Conservation (phyloP, 345 rosid genomes). For the Sonneratia caseolaris region DNA sequence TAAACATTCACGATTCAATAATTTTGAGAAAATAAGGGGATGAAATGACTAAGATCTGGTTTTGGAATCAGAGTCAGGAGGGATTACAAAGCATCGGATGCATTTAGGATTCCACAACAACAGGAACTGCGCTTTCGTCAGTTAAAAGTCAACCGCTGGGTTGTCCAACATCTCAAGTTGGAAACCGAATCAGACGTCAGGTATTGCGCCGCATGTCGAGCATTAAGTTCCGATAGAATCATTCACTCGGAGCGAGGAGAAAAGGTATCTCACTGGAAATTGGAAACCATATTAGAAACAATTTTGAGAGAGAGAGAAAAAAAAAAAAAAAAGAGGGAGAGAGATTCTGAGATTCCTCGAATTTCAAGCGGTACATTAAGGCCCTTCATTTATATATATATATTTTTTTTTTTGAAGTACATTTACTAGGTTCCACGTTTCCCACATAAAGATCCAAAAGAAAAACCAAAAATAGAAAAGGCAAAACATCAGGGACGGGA, state of each 20-base stretch:
- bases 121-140: not conserved
- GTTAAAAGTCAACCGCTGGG: not conserved
- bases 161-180: not conserved
- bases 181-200: slow-evolving; percentile 14
- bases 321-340: not conserved
- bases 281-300: too few relatives aligned
- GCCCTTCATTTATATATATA: not conserved
- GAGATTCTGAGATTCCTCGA: slow-evolving; percentile 9
- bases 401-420: not conserved
- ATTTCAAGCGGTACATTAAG: not conserved
- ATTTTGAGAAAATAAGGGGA: too few relatives aligned
- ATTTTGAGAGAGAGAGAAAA: not conserved
- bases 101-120: slow-evolving; percentile 2
- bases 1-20: too few relatives aligned
- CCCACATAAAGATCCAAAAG: slow-evolving; percentile 3
- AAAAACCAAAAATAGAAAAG: not conserved
- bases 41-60: not conserved
- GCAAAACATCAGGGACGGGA: not conserved
- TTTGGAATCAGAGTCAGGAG: slow-evolving; percentile 4
- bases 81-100: slow-evolving; percentile 6
- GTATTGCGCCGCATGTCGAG: not conserved
- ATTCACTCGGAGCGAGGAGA: not conserved
- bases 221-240: not conserved
- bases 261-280: too few relatives aligned
- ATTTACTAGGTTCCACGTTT: not conserved